These are phyloP conservation scores for Petunia axillaris DNA, from an alignment of 257 asterid species.

Conservation along the genomic window DNA sequence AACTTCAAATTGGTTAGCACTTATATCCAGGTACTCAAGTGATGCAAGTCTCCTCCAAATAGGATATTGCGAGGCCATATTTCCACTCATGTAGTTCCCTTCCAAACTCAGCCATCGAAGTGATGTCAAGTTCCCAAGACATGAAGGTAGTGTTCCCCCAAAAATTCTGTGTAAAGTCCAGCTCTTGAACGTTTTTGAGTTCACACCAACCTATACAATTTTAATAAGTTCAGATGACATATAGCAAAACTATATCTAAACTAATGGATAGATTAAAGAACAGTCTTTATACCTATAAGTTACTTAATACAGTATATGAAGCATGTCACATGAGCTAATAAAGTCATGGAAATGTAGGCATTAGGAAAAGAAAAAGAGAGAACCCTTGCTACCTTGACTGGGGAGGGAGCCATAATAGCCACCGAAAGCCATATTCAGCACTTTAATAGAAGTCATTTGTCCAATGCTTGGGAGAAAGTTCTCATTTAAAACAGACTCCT, in stretches of 20 bases:
- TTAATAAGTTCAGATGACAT: too few species aligned
- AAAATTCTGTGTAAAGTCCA: fast-evolving
- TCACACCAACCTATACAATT: conserved; percentile 12
- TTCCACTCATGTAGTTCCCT: not conserved
- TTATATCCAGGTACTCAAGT: not conserved
- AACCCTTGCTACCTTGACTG: not conserved
- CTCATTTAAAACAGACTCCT: not conserved
- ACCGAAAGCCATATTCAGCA: not conserved
- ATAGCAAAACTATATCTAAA: too few species aligned
- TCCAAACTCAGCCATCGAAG: not conserved
- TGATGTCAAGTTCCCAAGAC: conserved; percentile 24
- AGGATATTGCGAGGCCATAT: not conserved
- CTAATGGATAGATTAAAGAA: too few species aligned
- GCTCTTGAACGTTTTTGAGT: not conserved
- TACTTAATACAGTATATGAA: too few species aligned
- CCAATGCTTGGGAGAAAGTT: conserved; percentile 11
- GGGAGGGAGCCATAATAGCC: not conserved
- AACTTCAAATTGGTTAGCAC: conserved; percentile 18
- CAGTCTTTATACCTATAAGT: too few species aligned
- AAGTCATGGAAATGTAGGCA: too few species aligned
- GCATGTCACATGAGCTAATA: too few species aligned
- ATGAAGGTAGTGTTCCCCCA: conserved; percentile 7
- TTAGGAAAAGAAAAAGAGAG: too few species aligned
- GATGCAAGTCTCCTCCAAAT: not conserved
- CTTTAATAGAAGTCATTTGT: conserved; percentile 20